A percentile compares a stretch with the other conserved stretches of the same genome.
Conservation (phyloP, 2,329 filamentous ascomycete genomes). For the Talaromyces sp. region DNA sequence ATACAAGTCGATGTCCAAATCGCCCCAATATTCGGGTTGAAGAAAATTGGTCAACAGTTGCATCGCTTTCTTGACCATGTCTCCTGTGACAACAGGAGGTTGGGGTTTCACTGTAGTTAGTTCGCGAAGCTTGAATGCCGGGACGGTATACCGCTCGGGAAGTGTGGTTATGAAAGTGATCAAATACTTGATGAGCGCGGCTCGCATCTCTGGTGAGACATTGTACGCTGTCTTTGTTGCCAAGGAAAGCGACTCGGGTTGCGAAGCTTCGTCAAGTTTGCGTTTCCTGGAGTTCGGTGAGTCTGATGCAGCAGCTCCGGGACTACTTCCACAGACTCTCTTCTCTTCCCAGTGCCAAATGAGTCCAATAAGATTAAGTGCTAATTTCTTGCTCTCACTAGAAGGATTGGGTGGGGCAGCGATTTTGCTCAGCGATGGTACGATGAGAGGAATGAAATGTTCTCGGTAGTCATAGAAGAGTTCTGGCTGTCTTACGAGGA, state of each 20-base stretch:
- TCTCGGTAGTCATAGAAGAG: conserved; percentile 94
- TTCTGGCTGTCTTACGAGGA: conserved; percentile 85
- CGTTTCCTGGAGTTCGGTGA: conserved; percentile 74
- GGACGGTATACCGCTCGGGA: conserved; percentile 76
- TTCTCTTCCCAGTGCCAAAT: conserved; percentile 92
- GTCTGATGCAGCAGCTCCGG: conserved; percentile 50
- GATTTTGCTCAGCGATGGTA: conserved; percentile 83
- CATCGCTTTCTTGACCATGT: conserved; percentile 82
- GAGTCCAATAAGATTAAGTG: conserved; percentile 82
- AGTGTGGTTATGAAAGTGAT: conserved; percentile 92
- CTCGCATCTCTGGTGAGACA: conserved; percentile 63
- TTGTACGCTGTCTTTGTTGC: conserved; percentile 58
- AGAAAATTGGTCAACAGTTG: conserved; percentile 77
- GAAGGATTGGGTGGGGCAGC: conserved; percentile 75
- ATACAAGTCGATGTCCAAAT: conserved; percentile 87
- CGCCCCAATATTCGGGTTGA: conserved; percentile 83
- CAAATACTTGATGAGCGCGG: conserved; percentile 88
- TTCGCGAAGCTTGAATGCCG: conserved; percentile 64
- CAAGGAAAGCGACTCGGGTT: conserved; percentile 54
- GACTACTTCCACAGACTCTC: conserved; percentile 57
- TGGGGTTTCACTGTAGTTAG: conserved; percentile 45
- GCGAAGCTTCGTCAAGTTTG: conserved; percentile 64
- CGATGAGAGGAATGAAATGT: conserved; percentile 83
- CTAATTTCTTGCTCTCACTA: conserved; percentile 86
- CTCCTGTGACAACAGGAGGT: conserved; percentile 57